These are phyloP conservation scores for Penstemon barbatus DNA, from an alignment of 257 asterid species.

Conservation along the genomic window DNA sequence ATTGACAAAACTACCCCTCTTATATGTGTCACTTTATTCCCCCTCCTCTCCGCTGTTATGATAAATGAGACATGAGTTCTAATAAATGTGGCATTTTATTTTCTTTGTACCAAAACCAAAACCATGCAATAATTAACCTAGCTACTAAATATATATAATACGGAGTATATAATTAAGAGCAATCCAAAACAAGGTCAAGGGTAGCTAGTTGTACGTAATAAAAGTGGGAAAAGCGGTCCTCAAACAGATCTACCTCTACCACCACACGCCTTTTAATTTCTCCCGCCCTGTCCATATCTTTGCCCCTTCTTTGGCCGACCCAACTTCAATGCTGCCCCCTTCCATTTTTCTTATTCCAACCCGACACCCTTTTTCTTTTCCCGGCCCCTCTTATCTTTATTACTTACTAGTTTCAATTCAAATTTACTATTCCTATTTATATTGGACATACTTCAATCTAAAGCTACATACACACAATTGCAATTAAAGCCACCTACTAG, in stretches of 20 bases:
- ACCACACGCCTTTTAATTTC: slow-evolving; percentile 23
- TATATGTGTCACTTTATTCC: too few species aligned
- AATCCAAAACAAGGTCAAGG: too few species aligned
- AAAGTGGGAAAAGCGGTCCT: slow-evolving; percentile 25
- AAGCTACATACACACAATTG: slow-evolving; percentile 3
- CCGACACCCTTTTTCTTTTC: slow-evolving; percentile 30
- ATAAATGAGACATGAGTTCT: too few species aligned
- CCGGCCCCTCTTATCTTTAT: slow-evolving; percentile 13
- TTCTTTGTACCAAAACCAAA: too few species aligned
- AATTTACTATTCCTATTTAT: background rate
- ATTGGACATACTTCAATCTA: slow-evolving; percentile 22
- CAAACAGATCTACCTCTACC: background rate
- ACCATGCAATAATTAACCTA: too few species aligned
- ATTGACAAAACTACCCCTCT: too few species aligned
- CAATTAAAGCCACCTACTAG: background rate
- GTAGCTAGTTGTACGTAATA: too few species aligned
- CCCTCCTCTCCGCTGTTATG: too few species aligned
- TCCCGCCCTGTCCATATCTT: slow-evolving; percentile 39
- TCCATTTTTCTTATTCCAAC: slow-evolving; percentile 35
- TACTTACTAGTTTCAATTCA: too few species aligned
- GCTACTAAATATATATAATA: too few species aligned
- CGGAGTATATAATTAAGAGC: too few species aligned
- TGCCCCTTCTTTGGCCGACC: slow-evolving; percentile 72
- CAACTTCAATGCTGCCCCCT: slow-evolving; percentile 54
- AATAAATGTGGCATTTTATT: too few species aligned